phyloP scores from a whole-genome alignment of 306 rosid genomes.

The Lithocarpus polystachyus region DNA sequence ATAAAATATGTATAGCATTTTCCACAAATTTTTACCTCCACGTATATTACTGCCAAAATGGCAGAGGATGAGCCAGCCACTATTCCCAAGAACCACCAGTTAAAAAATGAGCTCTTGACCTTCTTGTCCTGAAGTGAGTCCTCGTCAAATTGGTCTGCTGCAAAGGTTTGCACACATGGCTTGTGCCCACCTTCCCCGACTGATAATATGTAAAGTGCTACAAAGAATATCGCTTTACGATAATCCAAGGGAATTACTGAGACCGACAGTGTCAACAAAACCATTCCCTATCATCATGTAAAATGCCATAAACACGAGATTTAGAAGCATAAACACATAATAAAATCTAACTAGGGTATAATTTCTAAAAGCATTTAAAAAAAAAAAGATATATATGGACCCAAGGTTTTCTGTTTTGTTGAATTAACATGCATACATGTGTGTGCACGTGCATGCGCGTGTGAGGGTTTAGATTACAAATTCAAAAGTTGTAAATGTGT shows the following conservation, averaged over 20 bases:
- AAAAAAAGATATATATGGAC: too few species aligned
- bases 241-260: conserved; percentile 23
- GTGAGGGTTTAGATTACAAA: too few species aligned
- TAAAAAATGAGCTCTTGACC: conserved; percentile 67
- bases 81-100: conserved; percentile 72
- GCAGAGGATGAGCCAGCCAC: conserved; percentile 48
- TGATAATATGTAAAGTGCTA: conserved; percentile 44
- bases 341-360: background rate
- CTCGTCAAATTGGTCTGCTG: conserved; percentile 81
- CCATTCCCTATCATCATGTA: conserved; percentile 38
- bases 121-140: conserved; percentile 46
- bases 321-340: background rate
- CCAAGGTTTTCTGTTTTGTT: background rate
- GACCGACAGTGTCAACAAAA: conserved; percentile 47
- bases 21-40: conserved; percentile 42
- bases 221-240: conserved; percentile 1
- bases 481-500: too few species aligned
- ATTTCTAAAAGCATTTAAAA: background rate
- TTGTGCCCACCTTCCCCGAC: conserved; percentile 73
- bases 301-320: background rate
- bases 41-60: conserved; percentile 41
- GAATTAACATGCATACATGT: background rate
- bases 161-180: conserved; percentile 78
- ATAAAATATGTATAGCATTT: too few species aligned
- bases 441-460: too few species aligned